Conservation (phyloP, 2,329 filamentous ascomycete genomes). For the Penicillium thymicola region DNA sequence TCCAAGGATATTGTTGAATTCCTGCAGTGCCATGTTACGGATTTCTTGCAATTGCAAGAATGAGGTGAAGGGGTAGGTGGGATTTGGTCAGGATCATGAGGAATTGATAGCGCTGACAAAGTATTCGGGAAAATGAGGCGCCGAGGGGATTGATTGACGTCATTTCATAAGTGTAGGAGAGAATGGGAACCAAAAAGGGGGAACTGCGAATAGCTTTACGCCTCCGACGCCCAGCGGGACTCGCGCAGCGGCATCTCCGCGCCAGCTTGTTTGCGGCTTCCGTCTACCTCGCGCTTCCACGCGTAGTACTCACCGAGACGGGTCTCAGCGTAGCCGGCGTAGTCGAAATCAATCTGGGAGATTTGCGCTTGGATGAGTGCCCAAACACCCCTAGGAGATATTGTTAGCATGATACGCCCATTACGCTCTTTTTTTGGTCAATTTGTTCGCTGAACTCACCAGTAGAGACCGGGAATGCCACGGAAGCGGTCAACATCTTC, state of each 20-base stretch:
- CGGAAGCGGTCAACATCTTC: conserved; percentile 82
- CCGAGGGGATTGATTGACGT: not conserved
- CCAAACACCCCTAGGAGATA: conserved; percentile 77
- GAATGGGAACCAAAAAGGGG: not conserved
- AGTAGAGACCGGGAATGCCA: conserved; percentile 83
- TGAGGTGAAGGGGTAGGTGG: not conserved
- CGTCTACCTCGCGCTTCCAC: conserved; percentile 74
- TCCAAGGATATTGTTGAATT: conserved; percentile 10
- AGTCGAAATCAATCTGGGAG: conserved; percentile 95
- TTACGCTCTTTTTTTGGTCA: not conserved
- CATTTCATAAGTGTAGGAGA: not conserved
- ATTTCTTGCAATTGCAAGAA: not conserved
- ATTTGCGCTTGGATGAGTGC: conserved; percentile 91
- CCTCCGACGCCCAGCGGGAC: conserved; percentile 69
- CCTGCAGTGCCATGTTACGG: not conserved
- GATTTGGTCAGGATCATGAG: not conserved
- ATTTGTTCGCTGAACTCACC: conserved; percentile 36
- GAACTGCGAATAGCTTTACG: conserved; percentile 13
- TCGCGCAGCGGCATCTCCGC: conserved; percentile 71
- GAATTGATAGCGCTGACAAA: not conserved
- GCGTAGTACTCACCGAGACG: conserved; percentile 89
- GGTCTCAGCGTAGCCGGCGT: conserved; percentile 82
- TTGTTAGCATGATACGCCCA: not conserved
- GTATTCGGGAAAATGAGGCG: not conserved
- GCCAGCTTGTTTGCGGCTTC: conserved; percentile 53